These are phyloP conservation scores for Fonsecaea monophora DNA, from an alignment of 2,329 filamentous ascomycete genomes.

Conservation along the genomic window DNA sequence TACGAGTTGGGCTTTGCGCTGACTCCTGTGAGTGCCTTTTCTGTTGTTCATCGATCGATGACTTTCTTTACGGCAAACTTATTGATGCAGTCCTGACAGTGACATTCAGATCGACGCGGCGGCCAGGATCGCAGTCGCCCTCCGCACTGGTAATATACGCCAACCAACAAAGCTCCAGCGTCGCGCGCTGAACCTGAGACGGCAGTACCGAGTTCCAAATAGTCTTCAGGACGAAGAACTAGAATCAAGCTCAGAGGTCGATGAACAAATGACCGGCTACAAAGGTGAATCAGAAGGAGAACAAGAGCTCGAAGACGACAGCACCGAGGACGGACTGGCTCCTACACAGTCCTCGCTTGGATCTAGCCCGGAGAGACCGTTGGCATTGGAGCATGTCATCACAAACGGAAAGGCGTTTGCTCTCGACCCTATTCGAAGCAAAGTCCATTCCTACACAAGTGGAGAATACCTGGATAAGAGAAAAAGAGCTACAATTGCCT, in stretches of 20 bases:
- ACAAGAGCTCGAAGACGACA: neutral
- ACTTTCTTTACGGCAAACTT: neutral
- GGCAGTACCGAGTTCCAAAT: neutral
- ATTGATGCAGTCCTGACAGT: neutral
- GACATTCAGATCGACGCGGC: neutral
- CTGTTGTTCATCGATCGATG: neutral
- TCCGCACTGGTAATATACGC: neutral
- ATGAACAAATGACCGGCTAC: neutral
- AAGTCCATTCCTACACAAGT: neutral
- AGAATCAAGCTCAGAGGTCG: neutral
- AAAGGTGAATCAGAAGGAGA: neutral
- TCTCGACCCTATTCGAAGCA: neutral
- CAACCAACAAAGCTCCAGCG: slow-evolving; percentile 1
- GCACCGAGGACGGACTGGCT: neutral
- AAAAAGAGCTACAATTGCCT: neutral
- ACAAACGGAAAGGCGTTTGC: neutral
- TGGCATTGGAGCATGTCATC: neutral
- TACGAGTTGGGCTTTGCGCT: slow-evolving; percentile 9
- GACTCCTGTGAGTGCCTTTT: neutral
- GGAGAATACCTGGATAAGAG: neutral
- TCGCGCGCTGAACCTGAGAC: neutral
- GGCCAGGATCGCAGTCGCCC: slow-evolving; percentile 3
- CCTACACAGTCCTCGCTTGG: neutral
- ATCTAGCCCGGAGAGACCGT: neutral
- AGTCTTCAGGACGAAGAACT: neutral